Evolutionary conservation across 371 early-diverging fungal genomes (phyloP), one percentile per base, ranked within the genome.

Genomic region (Capillidium rhysosporum): DNA sequence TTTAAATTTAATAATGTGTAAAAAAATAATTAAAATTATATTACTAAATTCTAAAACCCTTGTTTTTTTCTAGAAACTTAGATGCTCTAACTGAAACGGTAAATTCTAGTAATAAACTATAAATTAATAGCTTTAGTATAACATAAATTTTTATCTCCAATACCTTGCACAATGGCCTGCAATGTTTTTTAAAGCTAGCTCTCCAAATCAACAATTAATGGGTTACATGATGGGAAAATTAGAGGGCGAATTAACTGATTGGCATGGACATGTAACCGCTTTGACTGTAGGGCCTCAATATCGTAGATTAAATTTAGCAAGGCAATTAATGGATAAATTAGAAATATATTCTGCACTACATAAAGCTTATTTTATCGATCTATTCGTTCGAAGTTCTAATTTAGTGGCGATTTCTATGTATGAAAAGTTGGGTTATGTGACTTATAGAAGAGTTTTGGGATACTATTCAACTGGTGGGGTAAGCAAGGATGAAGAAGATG

Each of bases 251-350:
- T 83, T 77, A 25, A 77, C 76, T 53, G 79, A 85, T 29, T 98
- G 95, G 95, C 98, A 98, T 61, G 93, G 94, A 0, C 99, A 99
- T 65, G 93, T 98, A 43, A 94, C 98, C 3, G 98, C 98, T 4
- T 73, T 99, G 30, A 96, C 95, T 1, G 92, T 98, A 0, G 85
- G 92, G 0, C 95, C 98, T n/a, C 84, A 88, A 59, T 92, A 81
- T 62, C 83, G 99, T 47, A 80, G 93, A 14, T 65, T 90, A 53
- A 89, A 92, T 1, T 74, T 98, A 1, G 99, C 93, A 0, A 76
- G 78, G 39, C 71, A 76, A 24, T 77, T 98, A 65, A 93, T 99
- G 95, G 64, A 77, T 23, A 62, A 89, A 4, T 67, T 98, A 38
- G 72, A 78, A n/a, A 91, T 92, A 1, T 89, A 90, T 14, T 92